Evolutionary conservation across 139 green algal species (phyloP).

Genomic region (Cymbomonas tetramitiformis): DNA sequence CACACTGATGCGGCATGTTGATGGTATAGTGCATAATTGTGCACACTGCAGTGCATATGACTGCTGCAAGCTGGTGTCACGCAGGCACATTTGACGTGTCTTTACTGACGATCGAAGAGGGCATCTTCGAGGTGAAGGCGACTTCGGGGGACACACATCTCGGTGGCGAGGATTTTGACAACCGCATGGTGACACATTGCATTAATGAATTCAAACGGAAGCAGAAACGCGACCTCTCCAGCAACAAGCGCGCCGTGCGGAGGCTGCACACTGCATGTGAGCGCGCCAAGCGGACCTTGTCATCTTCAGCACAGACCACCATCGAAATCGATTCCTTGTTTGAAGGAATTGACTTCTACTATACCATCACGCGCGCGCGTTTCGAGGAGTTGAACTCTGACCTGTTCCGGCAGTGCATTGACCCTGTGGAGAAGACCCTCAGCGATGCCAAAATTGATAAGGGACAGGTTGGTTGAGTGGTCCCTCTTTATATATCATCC

Average conservation of each 20-base stretch:
- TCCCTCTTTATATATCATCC: too few species aligned
- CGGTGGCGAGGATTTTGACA: slow-evolving; percentile 96
- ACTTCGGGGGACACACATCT: slow-evolving; percentile 94
- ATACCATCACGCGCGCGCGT: slow-evolving; percentile 80
- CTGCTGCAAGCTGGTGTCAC: too few species aligned
- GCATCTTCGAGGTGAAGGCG: slow-evolving; percentile 96
- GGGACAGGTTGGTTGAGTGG: slow-evolving; percentile 12
- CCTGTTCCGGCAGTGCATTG: slow-evolving; percentile 98
- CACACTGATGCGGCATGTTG: too few species aligned
- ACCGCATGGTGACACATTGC: slow-evolving; percentile 82
- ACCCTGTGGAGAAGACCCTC: slow-evolving; percentile 84
- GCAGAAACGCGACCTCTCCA: slow-evolving; percentile 90
- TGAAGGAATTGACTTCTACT: slow-evolving; percentile 95
- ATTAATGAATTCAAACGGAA: slow-evolving; percentile 95
- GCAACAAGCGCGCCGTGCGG: slow-evolving; percentile 60
- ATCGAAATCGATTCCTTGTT: slow-evolving; percentile 94
- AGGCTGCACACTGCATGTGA: slow-evolving; percentile 75
- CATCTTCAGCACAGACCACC: slow-evolving; percentile 62
- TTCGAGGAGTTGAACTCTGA: slow-evolving; percentile 99
- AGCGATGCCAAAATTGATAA: slow-evolving; percentile 83
- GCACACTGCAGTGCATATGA: too few species aligned
- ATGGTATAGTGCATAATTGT: too few species aligned
- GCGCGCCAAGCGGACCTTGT: slow-evolving; percentile 84
- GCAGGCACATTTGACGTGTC: slow-evolving; percentile 97
- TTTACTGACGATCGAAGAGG: slow-evolving; percentile 95